Evolutionary conservation across 2,329 filamentous ascomycete genomes (phyloP), one percentile per base, ranked within the genome.

Genomic region (Zymoseptoria brevis): DNA sequence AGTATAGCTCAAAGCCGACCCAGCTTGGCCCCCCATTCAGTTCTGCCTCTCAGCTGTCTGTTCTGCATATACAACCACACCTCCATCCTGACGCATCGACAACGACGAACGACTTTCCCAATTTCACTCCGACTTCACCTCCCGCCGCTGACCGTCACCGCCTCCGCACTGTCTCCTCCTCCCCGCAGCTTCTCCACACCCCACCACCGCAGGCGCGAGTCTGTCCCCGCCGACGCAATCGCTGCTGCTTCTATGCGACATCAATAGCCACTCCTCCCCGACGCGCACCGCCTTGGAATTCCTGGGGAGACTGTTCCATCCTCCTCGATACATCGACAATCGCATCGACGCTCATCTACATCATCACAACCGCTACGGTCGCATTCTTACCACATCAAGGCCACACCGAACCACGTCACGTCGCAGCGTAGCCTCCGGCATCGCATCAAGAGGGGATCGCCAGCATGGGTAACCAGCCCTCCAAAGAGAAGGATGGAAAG

Each of bases 401-500:
- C 24, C 50, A 52, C 19, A 52, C 19, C 50, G 21, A 16, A 22
- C 21, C 8, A 26, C 19, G n/a, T 19, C 50, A 21, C 19, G 50
- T 26, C 16, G 22, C n/a, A 54, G 22, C 45, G 52, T 45, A 65
- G 41, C 9, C 57, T 60, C 35, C 35, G 35, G 35, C 35, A 45
- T 45, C 35, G 35, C 35, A 16, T 16, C 35, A 45, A 45, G 35
- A 45, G 35, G 16, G 54, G 50, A 29, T 51, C 53, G 50, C 55
- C 50, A 75, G 62, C 67, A 92, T 92, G 88, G 88, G 88, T 72
- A 91, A 90, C 75, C 84, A 89, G 75, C 81, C 80, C 68, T 91
- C 88, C 68, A 88, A 83, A 75, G 65, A 66, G 53, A 64, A 64
- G 53, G 67, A 70, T 41, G 76, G 77, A 66, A 75, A 75, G 62